Evolutionary conservation across 2,329 filamentous ascomycete genomes (phyloP).

Genomic region (Colletotrichum sp.): DNA sequence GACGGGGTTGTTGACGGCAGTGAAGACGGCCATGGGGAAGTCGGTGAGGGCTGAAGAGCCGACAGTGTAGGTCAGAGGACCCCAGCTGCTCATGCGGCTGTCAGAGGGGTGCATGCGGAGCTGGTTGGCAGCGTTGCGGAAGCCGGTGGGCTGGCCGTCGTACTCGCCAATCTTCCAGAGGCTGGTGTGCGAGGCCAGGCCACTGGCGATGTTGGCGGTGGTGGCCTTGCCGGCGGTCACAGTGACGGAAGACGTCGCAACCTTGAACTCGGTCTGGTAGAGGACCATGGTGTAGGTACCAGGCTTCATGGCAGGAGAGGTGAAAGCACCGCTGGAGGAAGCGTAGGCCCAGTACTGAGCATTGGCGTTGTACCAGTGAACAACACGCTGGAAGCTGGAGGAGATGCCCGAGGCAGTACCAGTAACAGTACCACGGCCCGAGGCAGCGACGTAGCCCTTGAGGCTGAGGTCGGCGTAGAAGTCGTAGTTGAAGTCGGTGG

Average conservation of each 20-base stretch:
- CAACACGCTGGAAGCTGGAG: slow-evolving; percentile 57
- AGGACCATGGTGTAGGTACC: slow-evolving; percentile 73
- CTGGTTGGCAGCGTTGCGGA: slow-evolving; percentile 71
- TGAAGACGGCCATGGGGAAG: slow-evolving; percentile 73
- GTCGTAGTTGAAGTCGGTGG: slow-evolving; percentile 53
- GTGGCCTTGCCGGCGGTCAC: slow-evolving; percentile 55
- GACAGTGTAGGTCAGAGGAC: slow-evolving; percentile 64
- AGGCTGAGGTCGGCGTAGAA: slow-evolving; percentile 66
- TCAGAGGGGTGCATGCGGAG: slow-evolving; percentile 74
- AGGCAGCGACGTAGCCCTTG: slow-evolving; percentile 61
- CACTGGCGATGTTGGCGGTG: slow-evolving; percentile 55
- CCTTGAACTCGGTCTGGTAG: slow-evolving; percentile 63
- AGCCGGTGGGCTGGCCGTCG: slow-evolving; percentile 68
- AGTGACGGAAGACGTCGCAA: slow-evolving; percentile 52
- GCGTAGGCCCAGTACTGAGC: slow-evolving; percentile 72
- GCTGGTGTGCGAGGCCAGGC: slow-evolving; percentile 49
- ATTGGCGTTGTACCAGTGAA: slow-evolving; percentile 69
- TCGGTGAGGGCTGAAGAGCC: slow-evolving; percentile 55
- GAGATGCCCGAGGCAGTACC: slow-evolving; percentile 65
- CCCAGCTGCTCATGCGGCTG: slow-evolving; percentile 67
- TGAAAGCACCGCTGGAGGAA: slow-evolving; percentile 60
- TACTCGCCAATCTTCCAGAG: slow-evolving; percentile 70
- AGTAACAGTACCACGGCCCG: slow-evolving; percentile 61
- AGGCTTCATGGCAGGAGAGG: slow-evolving; percentile 69
- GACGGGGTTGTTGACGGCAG: slow-evolving; percentile 61